These are phyloP conservation scores for Aspergillus ochraceus DNA, from an alignment of 2,329 filamentous ascomycete genomes.

Conservation along the genomic window DNA sequence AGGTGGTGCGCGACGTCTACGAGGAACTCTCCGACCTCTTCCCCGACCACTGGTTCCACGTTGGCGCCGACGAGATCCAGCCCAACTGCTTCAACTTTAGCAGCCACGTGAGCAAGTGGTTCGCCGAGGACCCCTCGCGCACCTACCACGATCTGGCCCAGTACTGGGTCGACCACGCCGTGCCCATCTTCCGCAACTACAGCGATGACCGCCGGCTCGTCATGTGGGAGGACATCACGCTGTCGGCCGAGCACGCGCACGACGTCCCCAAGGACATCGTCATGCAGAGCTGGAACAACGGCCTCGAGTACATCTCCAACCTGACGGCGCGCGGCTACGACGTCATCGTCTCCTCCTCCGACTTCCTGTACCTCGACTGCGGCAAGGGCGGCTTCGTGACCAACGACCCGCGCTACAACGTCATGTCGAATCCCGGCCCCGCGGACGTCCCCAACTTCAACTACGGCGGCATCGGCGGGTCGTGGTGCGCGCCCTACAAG, in stretches of 20 bases:
- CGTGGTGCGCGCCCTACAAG: slow-evolving; percentile 62
- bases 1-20: slow-evolving; percentile 56
- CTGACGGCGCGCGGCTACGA: slow-evolving; percentile 53
- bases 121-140: slow-evolving; percentile 51
- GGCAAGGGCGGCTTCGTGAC: slow-evolving; percentile 55
- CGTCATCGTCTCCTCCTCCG: slow-evolving; percentile 56
- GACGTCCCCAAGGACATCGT: slow-evolving; percentile 53
- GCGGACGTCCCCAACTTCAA: slow-evolving; percentile 51
- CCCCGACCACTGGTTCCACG: slow-evolving; percentile 56
- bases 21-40: slow-evolving; percentile 53
- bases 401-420: slow-evolving; percentile 59
- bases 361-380: slow-evolving; percentile 60
- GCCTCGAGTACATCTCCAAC: slow-evolving; percentile 52
- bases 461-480: slow-evolving; percentile 54
- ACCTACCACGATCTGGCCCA: slow-evolving; percentile 55
- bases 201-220: slow-evolving; percentile 51
- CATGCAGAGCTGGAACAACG: slow-evolving; percentile 58
- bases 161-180: slow-evolving; percentile 54
- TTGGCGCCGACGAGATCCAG: slow-evolving; percentile 58
- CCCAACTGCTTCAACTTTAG: slow-evolving; percentile 60
- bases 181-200: slow-evolving; percentile 52
- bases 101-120: slow-evolving; percentile 50
- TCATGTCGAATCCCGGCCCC: slow-evolving; percentile 52
- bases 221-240: slow-evolving; percentile 59
- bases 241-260: slow-evolving; percentile 47